These are phyloP conservation scores for Ascodesmis nigricans DNA, from an alignment of 495 filamentous ascomycete genomes.

Conservation along the genomic window DNA sequence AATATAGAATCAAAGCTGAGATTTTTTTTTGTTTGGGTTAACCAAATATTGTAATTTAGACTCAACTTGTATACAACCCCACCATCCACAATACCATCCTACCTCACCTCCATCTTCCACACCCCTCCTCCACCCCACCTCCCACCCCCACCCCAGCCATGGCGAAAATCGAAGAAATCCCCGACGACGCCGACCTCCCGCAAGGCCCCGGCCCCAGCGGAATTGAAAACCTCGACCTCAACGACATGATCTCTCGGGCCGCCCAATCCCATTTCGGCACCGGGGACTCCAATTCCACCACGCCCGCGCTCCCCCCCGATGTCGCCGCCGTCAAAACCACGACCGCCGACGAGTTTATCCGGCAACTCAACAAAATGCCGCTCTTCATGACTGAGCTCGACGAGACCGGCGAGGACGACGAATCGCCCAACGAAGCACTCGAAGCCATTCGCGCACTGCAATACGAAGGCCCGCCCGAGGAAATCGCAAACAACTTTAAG, in stretches of 20 bases:
- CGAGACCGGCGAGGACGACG: conserved; percentile 37
- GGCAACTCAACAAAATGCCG: conserved; percentile 28
- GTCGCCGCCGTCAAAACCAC: conserved; percentile 16
- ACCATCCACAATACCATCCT: background rate
- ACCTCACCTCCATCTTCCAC: background rate
- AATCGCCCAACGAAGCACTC: conserved; percentile 45
- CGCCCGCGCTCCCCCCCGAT: conserved; percentile 12
- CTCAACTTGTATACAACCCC: no score
- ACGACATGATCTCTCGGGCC: conserved; percentile 11
- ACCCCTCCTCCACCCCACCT: background rate
- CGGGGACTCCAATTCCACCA: conserved; percentile 1
- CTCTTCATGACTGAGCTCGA: conserved; percentile 90
- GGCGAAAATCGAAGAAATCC: conserved; percentile 8
- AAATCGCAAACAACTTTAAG: conserved; percentile 26
- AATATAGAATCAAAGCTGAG: no score
- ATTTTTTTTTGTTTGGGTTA: no score
- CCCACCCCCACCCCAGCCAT: conserved; percentile 2
- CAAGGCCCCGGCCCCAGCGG: background rate
- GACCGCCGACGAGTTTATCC: conserved; percentile 18
- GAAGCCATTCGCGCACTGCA: conserved; percentile 75
- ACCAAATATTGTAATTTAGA: no score
- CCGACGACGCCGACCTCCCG: background rate
- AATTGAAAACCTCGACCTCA: conserved; percentile 9
- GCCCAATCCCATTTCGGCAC: conserved; percentile 10
- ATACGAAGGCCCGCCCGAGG: conserved; percentile 72